These are phyloP conservation scores for Pochonia chlamydosporia DNA, from an alignment of 2,329 filamentous ascomycete species.

Conservation along the genomic window DNA sequence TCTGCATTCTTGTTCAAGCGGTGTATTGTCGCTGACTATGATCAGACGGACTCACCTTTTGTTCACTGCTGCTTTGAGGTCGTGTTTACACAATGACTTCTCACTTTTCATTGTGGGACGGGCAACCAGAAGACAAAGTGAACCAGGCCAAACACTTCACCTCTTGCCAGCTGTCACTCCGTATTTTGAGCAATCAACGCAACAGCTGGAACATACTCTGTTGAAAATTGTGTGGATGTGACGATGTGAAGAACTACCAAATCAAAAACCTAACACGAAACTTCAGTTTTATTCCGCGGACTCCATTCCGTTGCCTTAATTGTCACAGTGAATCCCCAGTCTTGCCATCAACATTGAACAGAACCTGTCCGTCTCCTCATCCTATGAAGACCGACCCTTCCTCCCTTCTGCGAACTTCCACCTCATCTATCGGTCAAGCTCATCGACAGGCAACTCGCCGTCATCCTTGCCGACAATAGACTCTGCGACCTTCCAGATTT, in stretches of 20 bases:
- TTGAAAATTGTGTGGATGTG: too few species aligned
- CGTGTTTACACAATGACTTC: background rate
- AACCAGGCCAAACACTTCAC: background rate
- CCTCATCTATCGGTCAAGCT: conserved; percentile 58
- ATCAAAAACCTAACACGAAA: background rate
- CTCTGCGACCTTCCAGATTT: conserved; percentile 86
- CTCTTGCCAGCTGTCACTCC: background rate
- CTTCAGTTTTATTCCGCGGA: background rate
- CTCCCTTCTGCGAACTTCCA: conserved; percentile 23
- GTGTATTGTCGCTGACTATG: background rate
- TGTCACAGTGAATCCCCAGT: background rate
- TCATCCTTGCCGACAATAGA: conserved; percentile 75
- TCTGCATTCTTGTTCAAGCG: background rate
- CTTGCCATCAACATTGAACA: background rate
- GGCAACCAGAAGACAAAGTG: background rate
- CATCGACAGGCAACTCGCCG: conserved; percentile 68
- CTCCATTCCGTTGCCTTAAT: background rate
- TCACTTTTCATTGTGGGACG: background rate
- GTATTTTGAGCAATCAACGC: background rate
- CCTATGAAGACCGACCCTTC: conserved; percentile 23
- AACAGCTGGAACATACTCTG: too few species aligned
- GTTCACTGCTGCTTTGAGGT: conserved; percentile 1
- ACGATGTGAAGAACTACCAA: too few species aligned
- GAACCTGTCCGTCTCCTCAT: conserved; percentile 17
- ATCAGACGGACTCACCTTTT: background rate